A percentile compares a stretch with the other conserved stretches of the same genome.
Conservation (phyloP, 768 basidiomycete species). For the Favolaschia claudopus region DNA sequence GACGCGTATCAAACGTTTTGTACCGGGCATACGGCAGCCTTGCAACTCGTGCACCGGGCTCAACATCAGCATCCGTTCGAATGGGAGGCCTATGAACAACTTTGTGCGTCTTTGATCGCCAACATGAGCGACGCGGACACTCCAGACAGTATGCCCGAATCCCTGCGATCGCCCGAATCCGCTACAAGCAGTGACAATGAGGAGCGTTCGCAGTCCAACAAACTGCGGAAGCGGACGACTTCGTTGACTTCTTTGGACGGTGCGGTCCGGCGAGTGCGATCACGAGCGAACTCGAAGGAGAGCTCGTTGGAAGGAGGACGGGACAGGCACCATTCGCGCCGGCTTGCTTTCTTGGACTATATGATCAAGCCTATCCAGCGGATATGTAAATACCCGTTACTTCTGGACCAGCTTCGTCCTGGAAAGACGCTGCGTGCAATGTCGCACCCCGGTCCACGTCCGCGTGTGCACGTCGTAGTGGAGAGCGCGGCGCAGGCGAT, state of each 20-base stretch:
- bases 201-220: constrained; percentile 20
- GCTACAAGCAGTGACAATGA: constrained; percentile 27
- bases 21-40: constrained; percentile 83
- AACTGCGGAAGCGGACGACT: constrained; percentile 46
- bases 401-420: constrained; percentile 75
- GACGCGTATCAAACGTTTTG: constrained; percentile 87
- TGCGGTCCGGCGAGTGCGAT: constrained; percentile 46
- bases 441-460: constrained; percentile 28
- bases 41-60: constrained; percentile 73
- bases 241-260: constrained; percentile 63
- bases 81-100: constrained; percentile 86
- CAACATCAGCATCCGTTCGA: constrained; percentile 70
- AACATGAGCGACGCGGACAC: constrained; percentile 41
- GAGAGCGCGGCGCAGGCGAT: constrained; percentile 71
- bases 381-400: constrained; percentile 93
- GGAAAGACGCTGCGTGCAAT: constrained; percentile 39
- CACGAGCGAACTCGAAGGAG: constrained; percentile 46
- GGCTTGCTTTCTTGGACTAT: constrained; percentile 81
- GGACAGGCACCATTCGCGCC: constrained; percentile 43
- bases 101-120: constrained; percentile 65
- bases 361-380: constrained; percentile 97
- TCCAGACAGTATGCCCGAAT: constrained; percentile 29
- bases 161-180: constrained; percentile 27
- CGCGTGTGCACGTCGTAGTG: constrained; percentile 52
- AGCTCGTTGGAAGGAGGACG: constrained; percentile 30